phyloP scores from a whole-genome alignment of 768 basidiomycete genomes.

The Naganishia antarctica region DNA sequence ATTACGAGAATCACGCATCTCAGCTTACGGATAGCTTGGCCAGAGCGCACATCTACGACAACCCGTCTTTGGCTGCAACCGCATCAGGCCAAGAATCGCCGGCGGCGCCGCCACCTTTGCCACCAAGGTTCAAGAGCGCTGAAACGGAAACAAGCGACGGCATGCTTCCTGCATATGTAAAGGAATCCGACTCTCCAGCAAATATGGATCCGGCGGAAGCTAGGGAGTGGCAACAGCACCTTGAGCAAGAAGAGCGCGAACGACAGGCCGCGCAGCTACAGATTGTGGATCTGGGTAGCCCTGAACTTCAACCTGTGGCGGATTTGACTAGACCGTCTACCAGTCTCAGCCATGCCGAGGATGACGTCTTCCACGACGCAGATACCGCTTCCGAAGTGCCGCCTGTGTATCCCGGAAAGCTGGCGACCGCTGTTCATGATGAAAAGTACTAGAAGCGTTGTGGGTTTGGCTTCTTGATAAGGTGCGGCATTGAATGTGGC shows the following conservation, averaged over 20 bases:
- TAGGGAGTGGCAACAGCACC: slow-evolving; percentile 5
- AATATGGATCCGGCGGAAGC: slow-evolving; percentile 11
- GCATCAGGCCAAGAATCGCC: no score
- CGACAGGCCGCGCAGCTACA: background rate
- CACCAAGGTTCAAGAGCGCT: background rate
- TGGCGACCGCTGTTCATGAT: background rate
- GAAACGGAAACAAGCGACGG: no score
- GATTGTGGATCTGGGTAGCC: background rate
- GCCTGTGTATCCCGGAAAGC: background rate
- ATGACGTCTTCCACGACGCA: slow-evolving; percentile 12
- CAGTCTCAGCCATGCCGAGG: slow-evolving; percentile 2
- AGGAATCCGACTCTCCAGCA: no score
- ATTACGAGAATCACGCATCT: slow-evolving; percentile 18
- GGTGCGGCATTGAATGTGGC: no score
- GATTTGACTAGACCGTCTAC: background rate
- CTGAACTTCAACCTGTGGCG: background rate
- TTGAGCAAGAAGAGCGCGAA: slow-evolving; percentile 12
- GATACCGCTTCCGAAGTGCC: background rate
- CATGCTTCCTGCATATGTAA: no score
- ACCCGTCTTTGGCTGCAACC: no score
- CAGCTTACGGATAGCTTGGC: slow-evolving; percentile 2
- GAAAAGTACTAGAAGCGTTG: no score
- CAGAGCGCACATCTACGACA: background rate
- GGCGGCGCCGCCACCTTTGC: slow-evolving; percentile 15
- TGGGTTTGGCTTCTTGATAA: no score